A percentile compares a stretch with the other conserved stretches of the same genome.
phyloP scores from a whole-genome alignment of 176 grass and related monocot species.

The Otatea glauca region DNA sequence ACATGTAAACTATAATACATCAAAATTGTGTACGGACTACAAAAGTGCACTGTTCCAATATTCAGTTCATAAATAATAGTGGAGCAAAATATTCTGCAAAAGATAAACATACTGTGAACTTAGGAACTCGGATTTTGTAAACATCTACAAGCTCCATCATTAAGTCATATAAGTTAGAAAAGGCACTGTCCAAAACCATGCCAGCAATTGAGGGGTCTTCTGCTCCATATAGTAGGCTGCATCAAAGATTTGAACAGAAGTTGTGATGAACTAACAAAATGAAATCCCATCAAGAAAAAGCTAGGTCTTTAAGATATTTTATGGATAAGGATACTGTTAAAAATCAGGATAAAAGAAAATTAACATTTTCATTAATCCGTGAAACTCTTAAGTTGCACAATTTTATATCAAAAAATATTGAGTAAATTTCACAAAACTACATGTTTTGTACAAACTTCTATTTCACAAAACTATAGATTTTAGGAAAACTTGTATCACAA shows the following conservation, averaged over 20 bases:
- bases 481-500: no score
- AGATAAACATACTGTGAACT: constrained; percentile 82
- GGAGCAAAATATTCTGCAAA: constrained; percentile 33
- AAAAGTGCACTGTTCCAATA: constrained; percentile 4
- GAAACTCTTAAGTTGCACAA: neutral
- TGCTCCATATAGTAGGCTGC: constrained; percentile 88
- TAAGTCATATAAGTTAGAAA: constrained; percentile 95
- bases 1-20: neutral
- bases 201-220: constrained; percentile 99
- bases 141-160: constrained; percentile 99
- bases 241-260: constrained; percentile 30
- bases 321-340: neutral
- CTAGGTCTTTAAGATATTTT: constrained; percentile 29
- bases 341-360: neutral
- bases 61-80: constrained; percentile 1
- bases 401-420: neutral
- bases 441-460: no score
- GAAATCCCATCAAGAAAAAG: constrained; percentile 30
- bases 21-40: constrained; percentile 9
- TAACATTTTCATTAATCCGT: neutral
- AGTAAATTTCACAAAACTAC: no score
- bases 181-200: constrained; percentile 98
- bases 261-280: constrained; percentile 38
- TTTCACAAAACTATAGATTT: no score
- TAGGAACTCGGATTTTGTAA: constrained; percentile 99